Conservation (phyloP, 257 asterid species). For the Buddleja alternifolia region DNA sequence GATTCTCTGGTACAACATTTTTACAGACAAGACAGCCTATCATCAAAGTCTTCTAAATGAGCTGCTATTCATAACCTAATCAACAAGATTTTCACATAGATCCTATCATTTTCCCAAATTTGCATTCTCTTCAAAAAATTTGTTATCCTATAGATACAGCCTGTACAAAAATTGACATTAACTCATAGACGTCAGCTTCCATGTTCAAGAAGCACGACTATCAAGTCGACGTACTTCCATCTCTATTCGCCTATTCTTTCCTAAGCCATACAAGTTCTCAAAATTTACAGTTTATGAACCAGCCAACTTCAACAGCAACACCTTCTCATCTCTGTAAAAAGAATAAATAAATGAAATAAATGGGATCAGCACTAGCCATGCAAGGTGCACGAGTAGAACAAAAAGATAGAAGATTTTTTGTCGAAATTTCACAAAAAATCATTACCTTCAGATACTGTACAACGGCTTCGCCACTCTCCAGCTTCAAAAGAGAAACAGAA, state of each 20-base stretch:
- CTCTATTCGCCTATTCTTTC: slow-evolving; percentile 18
- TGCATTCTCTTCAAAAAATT: slow-evolving; percentile 25
- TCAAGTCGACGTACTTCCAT: slow-evolving; percentile 13
- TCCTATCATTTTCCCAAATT: slow-evolving; percentile 14
- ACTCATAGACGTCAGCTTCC: slow-evolving; percentile 8
- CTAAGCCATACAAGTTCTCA: slow-evolving; percentile 8
- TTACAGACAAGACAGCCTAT: not conserved
- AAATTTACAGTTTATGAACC: slow-evolving; percentile 26
- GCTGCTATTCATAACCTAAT: slow-evolving; percentile 18
- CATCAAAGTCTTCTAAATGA: slow-evolving; percentile 7
- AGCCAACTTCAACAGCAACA: slow-evolving; percentile 23
- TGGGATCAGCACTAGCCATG: slow-evolving; percentile 11
- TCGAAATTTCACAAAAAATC: not conserved
- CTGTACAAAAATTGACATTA: slow-evolving; percentile 21
- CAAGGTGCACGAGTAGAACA: not conserved
- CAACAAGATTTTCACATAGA: slow-evolving; percentile 6
- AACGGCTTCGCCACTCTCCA: slow-evolving; percentile 26
- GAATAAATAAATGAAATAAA: not conserved
- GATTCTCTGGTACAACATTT: slow-evolving; percentile 3
- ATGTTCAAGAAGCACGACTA: not conserved
- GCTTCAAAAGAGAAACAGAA: slow-evolving; percentile 23
- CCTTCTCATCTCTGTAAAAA: slow-evolving; percentile 31
- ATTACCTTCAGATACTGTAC: slow-evolving; percentile 33
- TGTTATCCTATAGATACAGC: slow-evolving; percentile 26
- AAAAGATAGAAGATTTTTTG: not conserved